A percentile compares a stretch with the other conserved stretches of the same genome.
phyloP scores from a whole-genome alignment of 129 eudicot genomes.

The Scalesia atractyloides region DNA sequence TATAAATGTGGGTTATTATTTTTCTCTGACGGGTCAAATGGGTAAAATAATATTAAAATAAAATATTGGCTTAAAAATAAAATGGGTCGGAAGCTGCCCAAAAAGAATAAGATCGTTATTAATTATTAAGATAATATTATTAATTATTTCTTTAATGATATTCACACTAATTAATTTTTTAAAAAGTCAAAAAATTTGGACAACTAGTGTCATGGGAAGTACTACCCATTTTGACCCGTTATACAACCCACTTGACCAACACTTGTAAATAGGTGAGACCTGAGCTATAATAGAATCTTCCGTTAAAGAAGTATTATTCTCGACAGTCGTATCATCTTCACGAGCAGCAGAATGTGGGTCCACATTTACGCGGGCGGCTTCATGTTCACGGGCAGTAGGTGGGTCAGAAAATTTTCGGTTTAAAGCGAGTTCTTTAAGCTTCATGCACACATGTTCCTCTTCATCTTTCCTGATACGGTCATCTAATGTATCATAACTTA shows the following conservation, averaged over 20 bases:
- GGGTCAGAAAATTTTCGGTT: conserved; percentile 22
- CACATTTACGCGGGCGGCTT: background rate
- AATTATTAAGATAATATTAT: background rate
- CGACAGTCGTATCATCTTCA: background rate
- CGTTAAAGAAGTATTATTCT: conserved; percentile 10
- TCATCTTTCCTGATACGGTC: conserved; percentile 26
- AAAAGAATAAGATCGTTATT: background rate
- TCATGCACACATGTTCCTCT: conserved; percentile 50
- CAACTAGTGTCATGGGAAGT: background rate
- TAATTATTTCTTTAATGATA: background rate
- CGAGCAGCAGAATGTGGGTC: background rate
- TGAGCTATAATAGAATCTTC: conserved; percentile 43
- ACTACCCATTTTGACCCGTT: background rate
- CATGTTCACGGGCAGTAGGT: conserved; percentile 18
- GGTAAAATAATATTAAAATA: background rate
- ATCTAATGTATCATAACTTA: background rate
- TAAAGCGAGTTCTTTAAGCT: conserved; percentile 49
- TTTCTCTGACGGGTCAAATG: background rate
- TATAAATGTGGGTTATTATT: background rate
- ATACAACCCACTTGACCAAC: background rate
- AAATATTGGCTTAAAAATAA: background rate
- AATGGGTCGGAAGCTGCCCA: background rate
- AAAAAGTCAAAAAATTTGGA: background rate
- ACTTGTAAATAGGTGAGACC: conserved; percentile 42
- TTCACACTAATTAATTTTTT: background rate